Percentiles rank a stretch among this genome's conserved stretches.
Conservation (phyloP, 768 basidiomycete genomes). For the Termitomyces sp. region DNA sequence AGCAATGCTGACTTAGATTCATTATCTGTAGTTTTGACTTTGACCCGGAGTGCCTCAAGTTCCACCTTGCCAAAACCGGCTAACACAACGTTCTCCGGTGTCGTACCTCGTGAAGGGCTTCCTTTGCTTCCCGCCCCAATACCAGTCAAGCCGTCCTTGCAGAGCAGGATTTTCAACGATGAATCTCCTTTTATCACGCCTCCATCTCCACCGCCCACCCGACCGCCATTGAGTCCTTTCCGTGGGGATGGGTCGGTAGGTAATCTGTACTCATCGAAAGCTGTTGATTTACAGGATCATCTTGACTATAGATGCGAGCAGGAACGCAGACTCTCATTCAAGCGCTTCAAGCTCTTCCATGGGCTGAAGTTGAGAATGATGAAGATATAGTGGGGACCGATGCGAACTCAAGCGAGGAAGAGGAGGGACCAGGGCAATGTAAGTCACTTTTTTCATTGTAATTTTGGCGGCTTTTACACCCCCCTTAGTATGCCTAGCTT, state of each 20-base stretch:
- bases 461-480: not conserved
- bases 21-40: constrained; percentile 20
- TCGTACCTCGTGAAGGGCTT: constrained; percentile 38
- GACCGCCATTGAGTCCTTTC: constrained; percentile 48
- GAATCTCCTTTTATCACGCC: constrained; percentile 64
- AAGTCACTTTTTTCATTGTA: constrained; percentile 4
- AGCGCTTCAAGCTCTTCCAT: constrained; percentile 80
- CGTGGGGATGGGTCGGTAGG: constrained; percentile 69
- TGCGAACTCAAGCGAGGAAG: constrained; percentile 55
- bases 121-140: constrained; percentile 26
- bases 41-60: constrained; percentile 27
- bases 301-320: constrained; percentile 60
- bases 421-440: constrained; percentile 42
- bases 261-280: constrained; percentile 9
- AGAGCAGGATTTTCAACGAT: constrained; percentile 17
- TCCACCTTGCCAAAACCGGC: constrained; percentile 20
- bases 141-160: constrained; percentile 2
- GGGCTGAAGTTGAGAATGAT: constrained; percentile 66
- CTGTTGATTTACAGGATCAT: constrained; percentile 8
- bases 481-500: constrained; percentile 47
- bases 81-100: constrained; percentile 9
- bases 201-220: constrained; percentile 53
- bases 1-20: constrained; percentile 11
- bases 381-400: constrained; percentile 48
- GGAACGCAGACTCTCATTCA: constrained; percentile 89